phyloP scores from a whole-genome alignment of 768 basidiomycete genomes.

The Boletus reticulatus region DNA sequence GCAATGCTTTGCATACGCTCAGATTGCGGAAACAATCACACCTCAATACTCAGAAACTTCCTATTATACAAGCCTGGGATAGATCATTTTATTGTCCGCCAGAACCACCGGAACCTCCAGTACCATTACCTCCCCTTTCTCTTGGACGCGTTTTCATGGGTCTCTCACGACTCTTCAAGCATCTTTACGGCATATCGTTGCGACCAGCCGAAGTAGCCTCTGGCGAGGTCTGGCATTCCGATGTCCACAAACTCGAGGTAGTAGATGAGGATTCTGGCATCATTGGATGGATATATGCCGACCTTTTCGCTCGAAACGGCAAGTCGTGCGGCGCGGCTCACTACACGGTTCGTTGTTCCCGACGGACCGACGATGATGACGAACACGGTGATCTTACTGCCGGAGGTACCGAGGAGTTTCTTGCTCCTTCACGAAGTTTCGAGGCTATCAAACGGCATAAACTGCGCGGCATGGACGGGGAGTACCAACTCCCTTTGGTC shows the following conservation, averaged over 20 bases:
- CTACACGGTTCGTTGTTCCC: slow-evolving; percentile 94
- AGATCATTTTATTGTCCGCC: slow-evolving; percentile 90
- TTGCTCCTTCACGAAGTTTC: slow-evolving; percentile 56
- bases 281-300: slow-evolving; percentile 94
- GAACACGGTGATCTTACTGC: slow-evolving; percentile 54
- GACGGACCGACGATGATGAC: slow-evolving; percentile 92
- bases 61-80: slow-evolving; percentile 92
- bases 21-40: slow-evolving; percentile 74
- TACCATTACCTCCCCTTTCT: slow-evolving; percentile 72
- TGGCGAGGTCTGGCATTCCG: slow-evolving; percentile 87
- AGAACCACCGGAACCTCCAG: slow-evolving; percentile 70
- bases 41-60: slow-evolving; percentile 53
- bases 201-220: slow-evolving; percentile 63
- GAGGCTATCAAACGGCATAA: slow-evolving; percentile 60
- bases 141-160: slow-evolving; percentile 92
- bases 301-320: slow-evolving; percentile 80
- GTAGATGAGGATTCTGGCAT: slow-evolving; percentile 84
- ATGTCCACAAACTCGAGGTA: slow-evolving; percentile 91
- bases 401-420: slow-evolving; percentile 38
- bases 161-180: slow-evolving; percentile 82
- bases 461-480: slow-evolving; percentile 60
- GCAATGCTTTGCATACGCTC: slow-evolving; percentile 64
- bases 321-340: slow-evolving; percentile 94
- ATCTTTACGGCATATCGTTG: slow-evolving; percentile 83
- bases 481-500: slow-evolving; percentile 87